A percentile compares a stretch with the other conserved stretches of the same genome.
phyloP scores from a whole-genome alignment of 495 filamentous ascomycete species.

The Halenospora varia region DNA sequence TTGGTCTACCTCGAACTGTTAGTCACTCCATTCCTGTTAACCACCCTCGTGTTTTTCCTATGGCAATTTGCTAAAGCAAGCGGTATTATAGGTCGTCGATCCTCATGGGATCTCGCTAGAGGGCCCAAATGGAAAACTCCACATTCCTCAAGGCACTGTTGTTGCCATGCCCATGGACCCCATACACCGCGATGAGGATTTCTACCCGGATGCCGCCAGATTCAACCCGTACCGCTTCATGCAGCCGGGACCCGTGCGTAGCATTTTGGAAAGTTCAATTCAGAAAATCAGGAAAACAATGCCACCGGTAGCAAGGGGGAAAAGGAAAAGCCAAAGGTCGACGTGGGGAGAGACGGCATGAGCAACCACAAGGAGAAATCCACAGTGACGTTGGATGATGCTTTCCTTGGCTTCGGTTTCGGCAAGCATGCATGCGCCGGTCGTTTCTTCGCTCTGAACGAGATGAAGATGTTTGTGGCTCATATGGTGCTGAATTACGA shows the following conservation, averaged over 20 bases:
- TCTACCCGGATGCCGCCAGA: background rate
- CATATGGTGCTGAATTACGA: background rate
- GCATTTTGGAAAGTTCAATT: background rate
- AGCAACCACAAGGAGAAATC: background rate
- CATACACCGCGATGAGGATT: background rate
- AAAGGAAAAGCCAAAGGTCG: background rate
- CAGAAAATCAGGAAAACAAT: background rate
- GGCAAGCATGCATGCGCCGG: slow-evolving; percentile 55
- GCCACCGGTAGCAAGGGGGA: background rate
- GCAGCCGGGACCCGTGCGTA: background rate
- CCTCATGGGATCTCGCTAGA: background rate
- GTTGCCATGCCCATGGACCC: background rate
- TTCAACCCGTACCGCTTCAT: background rate
- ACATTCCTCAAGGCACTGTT: background rate
- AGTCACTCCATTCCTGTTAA: background rate
- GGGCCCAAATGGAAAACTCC: background rate
- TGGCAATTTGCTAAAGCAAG: background rate
- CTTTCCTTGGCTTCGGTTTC: slow-evolving; percentile 36
- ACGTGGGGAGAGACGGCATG: background rate
- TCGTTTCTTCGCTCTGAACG: slow-evolving; percentile 43
- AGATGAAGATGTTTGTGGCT: background rate
- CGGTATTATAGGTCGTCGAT: background rate
- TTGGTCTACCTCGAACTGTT: slow-evolving; percentile 12
- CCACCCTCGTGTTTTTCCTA: background rate
- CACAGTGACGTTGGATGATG: background rate